A percentile compares a stretch with the other conserved stretches of the same genome.
Evolutionary conservation across 1,139 yeast genomes (phyloP).

Genomic region (Zygotorulaspora mrakii): DNA sequence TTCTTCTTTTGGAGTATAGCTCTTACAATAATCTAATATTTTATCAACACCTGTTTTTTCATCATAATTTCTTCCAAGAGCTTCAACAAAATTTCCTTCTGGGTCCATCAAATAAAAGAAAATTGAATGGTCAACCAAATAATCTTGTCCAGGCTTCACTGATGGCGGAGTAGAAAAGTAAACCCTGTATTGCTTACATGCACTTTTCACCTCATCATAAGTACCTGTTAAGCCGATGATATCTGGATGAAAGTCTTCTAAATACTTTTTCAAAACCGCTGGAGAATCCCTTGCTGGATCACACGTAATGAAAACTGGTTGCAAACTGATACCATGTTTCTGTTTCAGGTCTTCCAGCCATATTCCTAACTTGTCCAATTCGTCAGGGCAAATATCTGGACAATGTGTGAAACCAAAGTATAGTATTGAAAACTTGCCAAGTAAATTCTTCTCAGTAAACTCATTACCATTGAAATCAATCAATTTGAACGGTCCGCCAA

Average conservation of each 20-base stretch:
- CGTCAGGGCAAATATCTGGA: slow-evolving; percentile 98
- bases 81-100: slow-evolving; percentile 92
- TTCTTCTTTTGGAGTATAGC: slow-evolving; percentile 66
- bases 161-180: slow-evolving; percentile 94
- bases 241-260: slow-evolving; percentile 81
- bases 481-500: slow-evolving; percentile 84
- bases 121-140: slow-evolving; percentile 92
- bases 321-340: slow-evolving; percentile 56
- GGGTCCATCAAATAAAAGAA: slow-evolving; percentile 96
- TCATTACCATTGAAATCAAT: slow-evolving; percentile 63
- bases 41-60: slow-evolving; percentile 76
- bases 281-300: slow-evolving; percentile 95
- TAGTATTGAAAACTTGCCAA: slow-evolving; percentile 71
- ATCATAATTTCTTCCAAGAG: slow-evolving; percentile 84
- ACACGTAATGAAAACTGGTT: slow-evolving; percentile 89
- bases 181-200: slow-evolving; percentile 85
- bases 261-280: slow-evolving; percentile 70
- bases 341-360: slow-evolving; percentile 63
- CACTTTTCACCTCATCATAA: slow-evolving; percentile 74
- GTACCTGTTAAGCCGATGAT: slow-evolving; percentile 90
- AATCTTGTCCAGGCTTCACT: slow-evolving; percentile 92
- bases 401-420: slow-evolving; percentile 97
- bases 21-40: slow-evolving; percentile 70
- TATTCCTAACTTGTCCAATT: slow-evolving; percentile 80
- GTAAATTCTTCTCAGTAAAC: slow-evolving; percentile 73